Percentiles rank a stretch among this genome's conserved stretches.
Evolutionary conservation across 768 basidiomycete genomes (phyloP).

Genomic region (Auricularia sp.): DNA sequence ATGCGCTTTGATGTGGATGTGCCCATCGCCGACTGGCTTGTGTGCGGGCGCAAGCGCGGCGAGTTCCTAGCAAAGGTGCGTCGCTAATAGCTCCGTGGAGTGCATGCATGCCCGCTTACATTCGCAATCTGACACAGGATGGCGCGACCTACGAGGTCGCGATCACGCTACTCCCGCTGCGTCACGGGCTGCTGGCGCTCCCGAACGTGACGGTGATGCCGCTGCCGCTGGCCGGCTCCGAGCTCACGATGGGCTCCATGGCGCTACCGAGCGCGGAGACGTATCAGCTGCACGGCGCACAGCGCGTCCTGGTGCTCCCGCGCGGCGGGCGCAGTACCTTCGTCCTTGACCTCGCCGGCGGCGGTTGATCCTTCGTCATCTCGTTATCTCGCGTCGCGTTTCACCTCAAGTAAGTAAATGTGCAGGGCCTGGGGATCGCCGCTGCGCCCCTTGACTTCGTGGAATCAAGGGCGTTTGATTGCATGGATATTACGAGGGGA

Average conservation of each 20-base stretch:
- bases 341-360: conserved; percentile 59
- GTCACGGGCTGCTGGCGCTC: conserved; percentile 69
- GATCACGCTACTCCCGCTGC: conserved; percentile 77
- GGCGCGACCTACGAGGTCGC: conserved; percentile 47
- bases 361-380: conserved; percentile 1
- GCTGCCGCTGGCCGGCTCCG: conserved; percentile 37
- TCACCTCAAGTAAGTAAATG: too few relatives aligned
- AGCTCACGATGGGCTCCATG: conserved; percentile 47
- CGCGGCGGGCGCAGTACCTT: conserved; percentile 76
- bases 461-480: too few relatives aligned
- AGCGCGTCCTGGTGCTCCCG: conserved; percentile 72
- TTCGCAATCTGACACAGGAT: conserved; percentile 35
- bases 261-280: conserved; percentile 62
- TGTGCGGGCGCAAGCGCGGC: conserved; percentile 81
- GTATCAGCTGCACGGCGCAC: conserved; percentile 77
- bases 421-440: too few relatives aligned
- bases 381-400: too few relatives aligned
- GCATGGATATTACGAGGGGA: too few relatives aligned
- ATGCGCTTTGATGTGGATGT: conserved; percentile 80
- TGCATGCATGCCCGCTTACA: conserved; percentile 4
- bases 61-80: conserved; percentile 67
- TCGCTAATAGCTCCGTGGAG: conserved; percentile 4
- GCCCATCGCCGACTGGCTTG: conserved; percentile 74
- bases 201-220: conserved; percentile 64
- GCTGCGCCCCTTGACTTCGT: too few relatives aligned